Percentiles rank a stretch among this genome's conserved stretches.
These are phyloP conservation scores for Rosa multiflora DNA, from an alignment of 306 rosid genomes.

Conservation along the genomic window DNA sequence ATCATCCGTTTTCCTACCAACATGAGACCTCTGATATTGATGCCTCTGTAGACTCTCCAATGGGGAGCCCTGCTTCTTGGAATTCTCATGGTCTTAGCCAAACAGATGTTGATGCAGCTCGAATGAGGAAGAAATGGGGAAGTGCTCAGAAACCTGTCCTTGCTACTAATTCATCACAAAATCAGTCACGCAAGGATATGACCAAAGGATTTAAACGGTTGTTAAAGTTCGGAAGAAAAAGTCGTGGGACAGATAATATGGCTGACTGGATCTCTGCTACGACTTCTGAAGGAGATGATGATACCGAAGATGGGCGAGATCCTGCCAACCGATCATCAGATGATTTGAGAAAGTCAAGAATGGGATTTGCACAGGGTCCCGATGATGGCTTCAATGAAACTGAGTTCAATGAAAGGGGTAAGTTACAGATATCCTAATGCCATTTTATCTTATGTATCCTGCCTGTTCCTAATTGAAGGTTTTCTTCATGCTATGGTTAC, in stretches of 20 bases:
- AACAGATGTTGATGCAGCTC: constrained; percentile 78
- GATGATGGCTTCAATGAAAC: constrained; percentile 85
- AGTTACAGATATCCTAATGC: constrained; percentile 23
- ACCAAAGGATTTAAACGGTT: constrained; percentile 90
- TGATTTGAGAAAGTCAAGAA: constrained; percentile 94
- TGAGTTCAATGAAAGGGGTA: constrained; percentile 88
- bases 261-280: constrained; percentile 96
- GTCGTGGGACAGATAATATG: constrained; percentile 81
- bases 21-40: constrained; percentile 90
- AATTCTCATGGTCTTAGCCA: constrained; percentile 79
- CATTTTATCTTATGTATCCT: background rate
- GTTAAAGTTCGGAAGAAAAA: constrained; percentile 89
- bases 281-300: constrained; percentile 99
- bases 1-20: constrained; percentile 72
- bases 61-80: constrained; percentile 97
- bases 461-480: constrained; percentile 4
- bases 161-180: constrained; percentile 72
- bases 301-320: constrained; percentile 92
- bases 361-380: constrained; percentile 88
- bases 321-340: constrained; percentile 79
- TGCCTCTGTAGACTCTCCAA: constrained; percentile 84
- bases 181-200: constrained; percentile 89
- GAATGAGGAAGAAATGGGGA: constrained; percentile 99
- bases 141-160: constrained; percentile 87
- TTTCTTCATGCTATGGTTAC: background rate